Percentiles rank a stretch among this genome's conserved stretches.
Evolutionary conservation across 2,329 filamentous ascomycete species (phyloP).

Genomic region (Ceratocystis eucalypticola): DNA sequence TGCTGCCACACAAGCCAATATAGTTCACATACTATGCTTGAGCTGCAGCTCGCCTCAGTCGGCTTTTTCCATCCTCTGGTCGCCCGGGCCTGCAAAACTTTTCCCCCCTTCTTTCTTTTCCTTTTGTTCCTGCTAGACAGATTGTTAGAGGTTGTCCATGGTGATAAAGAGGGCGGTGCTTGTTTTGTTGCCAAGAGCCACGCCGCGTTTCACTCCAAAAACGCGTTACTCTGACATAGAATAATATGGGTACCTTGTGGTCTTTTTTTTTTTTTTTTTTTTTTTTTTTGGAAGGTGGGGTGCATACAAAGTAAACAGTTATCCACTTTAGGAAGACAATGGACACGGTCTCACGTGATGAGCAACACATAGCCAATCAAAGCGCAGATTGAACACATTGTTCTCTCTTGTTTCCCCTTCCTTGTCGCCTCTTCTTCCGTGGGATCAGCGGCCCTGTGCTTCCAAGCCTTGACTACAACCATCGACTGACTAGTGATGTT

Average conservation of each 20-base stretch:
- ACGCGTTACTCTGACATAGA: neutral
- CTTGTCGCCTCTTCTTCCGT: no score
- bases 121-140: neutral
- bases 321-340: neutral
- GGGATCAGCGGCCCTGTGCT: neutral
- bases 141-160: neutral
- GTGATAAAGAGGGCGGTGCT: neutral
- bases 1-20: slow-evolving; percentile 3
- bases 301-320: neutral
- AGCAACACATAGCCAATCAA: neutral
- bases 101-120: neutral
- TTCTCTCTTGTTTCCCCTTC: neutral
- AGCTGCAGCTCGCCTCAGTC: slow-evolving; percentile 5
- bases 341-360: neutral
- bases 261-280: neutral
- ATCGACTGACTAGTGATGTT: neutral
- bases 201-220: neutral
- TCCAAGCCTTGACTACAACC: neutral
- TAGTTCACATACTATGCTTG: neutral
- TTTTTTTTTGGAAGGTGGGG: slow-evolving; percentile 1
- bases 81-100: neutral
- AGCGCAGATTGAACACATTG: neutral
- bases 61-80: neutral
- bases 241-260: no score
- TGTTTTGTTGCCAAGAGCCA: slow-evolving; percentile 1